Evolutionary conservation across 306 rosid species (phyloP).

Genomic region (Sophora flavescens): DNA sequence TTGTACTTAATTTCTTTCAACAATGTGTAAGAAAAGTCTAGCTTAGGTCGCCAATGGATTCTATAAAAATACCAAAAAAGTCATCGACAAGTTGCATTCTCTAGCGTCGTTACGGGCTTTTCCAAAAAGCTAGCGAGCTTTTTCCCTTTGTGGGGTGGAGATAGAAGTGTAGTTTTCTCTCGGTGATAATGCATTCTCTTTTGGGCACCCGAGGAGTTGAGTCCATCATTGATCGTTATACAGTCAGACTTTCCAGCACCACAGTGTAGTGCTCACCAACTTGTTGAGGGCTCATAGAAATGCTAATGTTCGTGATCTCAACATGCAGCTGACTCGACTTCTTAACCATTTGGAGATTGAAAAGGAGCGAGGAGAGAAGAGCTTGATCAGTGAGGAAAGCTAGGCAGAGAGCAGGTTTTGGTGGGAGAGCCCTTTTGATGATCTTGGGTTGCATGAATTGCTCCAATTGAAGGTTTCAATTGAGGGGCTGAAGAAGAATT

Average conservation of each 20-base stretch:
- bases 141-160: constrained; percentile 75
- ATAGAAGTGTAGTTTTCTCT: constrained; percentile 68
- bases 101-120: constrained; percentile 69
- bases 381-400: constrained; percentile 55
- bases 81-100: constrained; percentile 74
- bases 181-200: constrained; percentile 75
- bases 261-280: constrained; percentile 28
- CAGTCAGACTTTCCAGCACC: constrained; percentile 42
- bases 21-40: constrained; percentile 55
- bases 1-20: background rate
- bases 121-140: constrained; percentile 78
- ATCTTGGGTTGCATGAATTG: constrained; percentile 56
- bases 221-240: constrained; percentile 58
- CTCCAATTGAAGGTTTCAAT: constrained; percentile 49
- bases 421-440: constrained; percentile 68
- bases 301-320: constrained; percentile 54
- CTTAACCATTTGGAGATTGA: constrained; percentile 59
- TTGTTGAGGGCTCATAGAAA: constrained; percentile 53
- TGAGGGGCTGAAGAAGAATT: constrained; percentile 65
- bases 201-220: constrained; percentile 71
- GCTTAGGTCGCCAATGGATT: constrained; percentile 66
- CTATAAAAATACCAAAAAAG: constrained; percentile 67
- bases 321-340: constrained; percentile 53
- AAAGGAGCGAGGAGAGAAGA: constrained; percentile 60
- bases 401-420: constrained; percentile 56